phyloP scores from a whole-genome alignment of 208 protist genomes.

The Acanthamoeba divionensis region DNA sequence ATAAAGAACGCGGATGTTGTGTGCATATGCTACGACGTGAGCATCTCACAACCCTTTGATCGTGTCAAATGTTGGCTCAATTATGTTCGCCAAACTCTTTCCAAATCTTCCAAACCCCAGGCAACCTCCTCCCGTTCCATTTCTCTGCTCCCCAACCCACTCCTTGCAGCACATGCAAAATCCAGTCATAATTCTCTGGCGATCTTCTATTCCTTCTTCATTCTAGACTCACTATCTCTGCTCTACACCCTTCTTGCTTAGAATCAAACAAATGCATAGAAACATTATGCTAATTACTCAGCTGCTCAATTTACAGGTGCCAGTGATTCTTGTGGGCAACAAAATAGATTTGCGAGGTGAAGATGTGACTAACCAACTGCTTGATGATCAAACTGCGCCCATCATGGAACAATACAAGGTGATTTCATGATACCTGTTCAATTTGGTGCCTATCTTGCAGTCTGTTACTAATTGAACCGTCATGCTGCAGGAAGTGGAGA shows the following conservation, averaged over 20 bases:
- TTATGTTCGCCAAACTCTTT: background rate
- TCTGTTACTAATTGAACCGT: background rate
- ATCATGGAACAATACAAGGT: slow-evolving; percentile 57
- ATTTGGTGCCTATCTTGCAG: background rate
- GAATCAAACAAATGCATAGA: no score
- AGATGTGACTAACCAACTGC: background rate
- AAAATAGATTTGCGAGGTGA: slow-evolving; percentile 51
- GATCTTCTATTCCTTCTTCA: no score
- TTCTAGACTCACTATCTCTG: no score
- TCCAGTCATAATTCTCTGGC: no score
- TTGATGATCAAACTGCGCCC: slow-evolving; percentile 35
- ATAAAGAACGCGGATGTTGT: background rate
- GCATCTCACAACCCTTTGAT: background rate
- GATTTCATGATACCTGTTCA: background rate
- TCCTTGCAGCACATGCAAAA: background rate
- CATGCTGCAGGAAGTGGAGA: slow-evolving; percentile 31
- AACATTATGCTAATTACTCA: no score
- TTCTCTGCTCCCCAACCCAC: background rate
- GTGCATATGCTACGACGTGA: background rate
- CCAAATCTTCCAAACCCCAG: background rate
- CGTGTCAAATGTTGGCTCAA: background rate
- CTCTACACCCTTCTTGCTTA: no score
- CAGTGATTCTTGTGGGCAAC: slow-evolving; percentile 42
- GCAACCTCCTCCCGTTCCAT: background rate
- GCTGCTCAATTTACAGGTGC: background rate